These are phyloP conservation scores for Paecilomyces formosus DNA, from an alignment of 2,329 filamentous ascomycete genomes.

Conservation along the genomic window DNA sequence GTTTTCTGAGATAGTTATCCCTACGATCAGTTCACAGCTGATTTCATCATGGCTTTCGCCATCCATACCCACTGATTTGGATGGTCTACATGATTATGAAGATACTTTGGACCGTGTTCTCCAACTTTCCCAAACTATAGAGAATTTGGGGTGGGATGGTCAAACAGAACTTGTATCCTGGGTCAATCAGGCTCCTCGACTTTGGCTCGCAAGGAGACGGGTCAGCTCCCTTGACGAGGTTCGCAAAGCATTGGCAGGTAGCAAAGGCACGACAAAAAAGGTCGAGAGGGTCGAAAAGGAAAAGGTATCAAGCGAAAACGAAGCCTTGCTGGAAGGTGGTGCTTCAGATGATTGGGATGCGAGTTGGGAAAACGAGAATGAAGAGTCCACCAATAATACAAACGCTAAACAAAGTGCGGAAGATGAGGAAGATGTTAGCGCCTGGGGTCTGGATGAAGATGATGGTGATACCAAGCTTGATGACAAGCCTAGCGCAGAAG, in stretches of 20 bases:
- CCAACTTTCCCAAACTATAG: conserved; percentile 57
- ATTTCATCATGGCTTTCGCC: conserved; percentile 68
- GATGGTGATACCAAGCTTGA: conserved; percentile 15
- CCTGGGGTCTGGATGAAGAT: conserved; percentile 45
- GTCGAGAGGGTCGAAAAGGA: conserved; percentile 84
- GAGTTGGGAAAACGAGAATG: conserved; percentile 68
- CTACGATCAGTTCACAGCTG: conserved; percentile 59
- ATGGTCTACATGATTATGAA: conserved; percentile 65
- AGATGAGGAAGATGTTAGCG: conserved; percentile 40
- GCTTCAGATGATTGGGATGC: conserved; percentile 62
- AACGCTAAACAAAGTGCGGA: conserved; percentile 14
- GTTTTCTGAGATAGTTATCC: conserved; percentile 64
- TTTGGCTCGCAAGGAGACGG: conserved; percentile 79
- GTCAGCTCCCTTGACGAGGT: conserved; percentile 72
- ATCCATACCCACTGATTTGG: conserved; percentile 66
- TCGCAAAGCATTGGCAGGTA: conserved; percentile 59
- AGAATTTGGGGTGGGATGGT: conserved; percentile 55
- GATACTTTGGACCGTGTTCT: conserved; percentile 57
- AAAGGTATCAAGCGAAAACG: conserved; percentile 63
- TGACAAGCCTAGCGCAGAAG: conserved; percentile 8
- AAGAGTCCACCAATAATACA: conserved; percentile 21
- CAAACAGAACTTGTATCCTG: conserved; percentile 63
- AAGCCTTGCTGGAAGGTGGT: conserved; percentile 53
- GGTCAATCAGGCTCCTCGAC: conserved; percentile 69
- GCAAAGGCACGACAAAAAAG: conserved; percentile 58